These are phyloP conservation scores for Endoconidiophora laricicola DNA, from an alignment of 2,329 filamentous ascomycete genomes.

Conservation along the genomic window DNA sequence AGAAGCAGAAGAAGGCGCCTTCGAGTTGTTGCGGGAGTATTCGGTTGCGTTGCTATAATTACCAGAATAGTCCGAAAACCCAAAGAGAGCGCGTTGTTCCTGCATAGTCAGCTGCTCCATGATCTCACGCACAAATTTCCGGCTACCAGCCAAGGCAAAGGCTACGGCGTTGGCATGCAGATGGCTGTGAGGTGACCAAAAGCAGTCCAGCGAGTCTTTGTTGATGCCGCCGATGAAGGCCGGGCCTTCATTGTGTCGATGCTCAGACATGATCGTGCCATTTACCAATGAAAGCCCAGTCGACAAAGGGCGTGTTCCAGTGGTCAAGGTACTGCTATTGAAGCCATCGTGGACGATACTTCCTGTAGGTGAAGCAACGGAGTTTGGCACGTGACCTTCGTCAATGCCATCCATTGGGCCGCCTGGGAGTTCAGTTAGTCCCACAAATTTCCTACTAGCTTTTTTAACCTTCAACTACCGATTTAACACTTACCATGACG, in stretches of 20 bases:
- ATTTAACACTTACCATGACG: constrained; percentile 7
- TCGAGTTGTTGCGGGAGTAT: neutral
- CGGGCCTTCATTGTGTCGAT: neutral
- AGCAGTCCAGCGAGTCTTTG: constrained; percentile 13
- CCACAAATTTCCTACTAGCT: neutral
- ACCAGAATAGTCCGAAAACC: neutral
- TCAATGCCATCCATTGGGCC: constrained; percentile 4
- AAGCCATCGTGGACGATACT: neutral
- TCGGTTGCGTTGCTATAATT: neutral
- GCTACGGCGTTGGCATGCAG: constrained; percentile 6
- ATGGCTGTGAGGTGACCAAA: constrained; percentile 12
- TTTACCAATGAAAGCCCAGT: neutral
- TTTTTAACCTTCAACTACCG: neutral
- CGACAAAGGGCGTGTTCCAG: neutral
- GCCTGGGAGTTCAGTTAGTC: constrained; percentile 3
- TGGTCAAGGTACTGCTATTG: neutral
- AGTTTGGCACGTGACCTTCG: neutral
- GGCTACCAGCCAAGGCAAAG: constrained; percentile 6
- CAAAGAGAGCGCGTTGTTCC: constrained; percentile 12
- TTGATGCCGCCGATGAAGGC: constrained; percentile 10
- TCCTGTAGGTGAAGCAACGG: neutral
- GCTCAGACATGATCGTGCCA: neutral
- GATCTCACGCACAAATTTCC: constrained; percentile 9
- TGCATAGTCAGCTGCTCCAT: constrained; percentile 8
- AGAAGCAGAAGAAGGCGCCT: neutral